Evolutionary conservation across 768 basidiomycete genomes (phyloP).

Genomic region (Kwoniella bestiolae): DNA sequence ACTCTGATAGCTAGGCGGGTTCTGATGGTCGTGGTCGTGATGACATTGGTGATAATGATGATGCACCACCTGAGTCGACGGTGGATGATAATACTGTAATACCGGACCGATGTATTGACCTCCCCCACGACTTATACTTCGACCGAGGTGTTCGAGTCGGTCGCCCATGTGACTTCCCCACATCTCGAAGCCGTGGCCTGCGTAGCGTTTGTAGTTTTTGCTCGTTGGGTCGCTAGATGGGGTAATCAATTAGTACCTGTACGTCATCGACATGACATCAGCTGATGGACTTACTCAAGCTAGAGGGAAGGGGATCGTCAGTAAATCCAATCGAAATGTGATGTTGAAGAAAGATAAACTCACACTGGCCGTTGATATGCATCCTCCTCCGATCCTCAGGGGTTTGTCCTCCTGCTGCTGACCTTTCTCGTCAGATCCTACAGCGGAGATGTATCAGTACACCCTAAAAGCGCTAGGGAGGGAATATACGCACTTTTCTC

Average conservation of each 20-base stretch:
- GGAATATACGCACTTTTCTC: neutral
- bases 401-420: neutral
- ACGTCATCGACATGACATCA: too few species aligned
- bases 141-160: neutral
- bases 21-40: neutral
- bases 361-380: neutral
- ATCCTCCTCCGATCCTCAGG: neutral
- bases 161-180: slow-evolving; percentile 2
- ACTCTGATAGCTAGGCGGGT: neutral
- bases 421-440: neutral
- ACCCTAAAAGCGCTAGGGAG: neutral
- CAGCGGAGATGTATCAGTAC: too few species aligned
- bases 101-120: neutral
- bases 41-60: slow-evolving; percentile 10
- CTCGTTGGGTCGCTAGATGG: slow-evolving; percentile 9
- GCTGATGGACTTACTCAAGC: slow-evolving; percentile 12
- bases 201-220: slow-evolving; percentile 1
- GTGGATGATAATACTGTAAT: neutral
- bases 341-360: neutral
- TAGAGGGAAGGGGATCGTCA: neutral
- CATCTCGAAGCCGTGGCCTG: neutral
- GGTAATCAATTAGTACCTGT: too few species aligned
- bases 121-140: neutral
- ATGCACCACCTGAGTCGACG: neutral
- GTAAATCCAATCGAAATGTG: neutral